A percentile compares a stretch with the other conserved stretches of the same genome.
phyloP scores from a whole-genome alignment of 129 eudicot species.

The Pseudognaphalium luteoalbum region DNA sequence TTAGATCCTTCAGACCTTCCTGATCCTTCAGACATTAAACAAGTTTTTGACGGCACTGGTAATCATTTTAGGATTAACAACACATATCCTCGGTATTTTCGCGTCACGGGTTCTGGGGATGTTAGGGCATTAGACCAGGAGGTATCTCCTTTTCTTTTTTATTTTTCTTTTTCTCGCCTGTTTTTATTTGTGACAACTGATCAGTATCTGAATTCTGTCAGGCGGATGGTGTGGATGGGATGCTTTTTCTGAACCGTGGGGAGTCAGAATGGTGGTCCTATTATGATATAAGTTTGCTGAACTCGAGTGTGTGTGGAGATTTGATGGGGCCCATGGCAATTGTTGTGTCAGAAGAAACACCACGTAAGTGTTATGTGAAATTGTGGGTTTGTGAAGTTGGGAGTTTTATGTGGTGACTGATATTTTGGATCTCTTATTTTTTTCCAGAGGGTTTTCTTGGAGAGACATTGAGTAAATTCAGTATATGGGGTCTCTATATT shows the following conservation, averaged over 20 bases:
- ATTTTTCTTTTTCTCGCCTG: not conserved
- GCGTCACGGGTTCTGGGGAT: slow-evolving; percentile 61
- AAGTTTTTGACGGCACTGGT: slow-evolving; percentile 43
- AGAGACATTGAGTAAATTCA: slow-evolving; percentile 57
- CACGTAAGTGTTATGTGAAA: slow-evolving; percentile 39
- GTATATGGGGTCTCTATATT: slow-evolving; percentile 61
- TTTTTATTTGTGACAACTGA: not conserved
- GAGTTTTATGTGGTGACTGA: not conserved
- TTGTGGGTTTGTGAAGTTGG: not conserved
- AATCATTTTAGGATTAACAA: slow-evolving; percentile 41
- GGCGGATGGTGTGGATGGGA: slow-evolving; percentile 46
- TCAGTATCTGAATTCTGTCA: slow-evolving; percentile 15
- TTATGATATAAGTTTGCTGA: slow-evolving; percentile 42
- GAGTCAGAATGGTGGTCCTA: slow-evolving; percentile 53
- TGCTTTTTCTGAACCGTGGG: slow-evolving; percentile 43
- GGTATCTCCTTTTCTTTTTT: slow-evolving; percentile 28
- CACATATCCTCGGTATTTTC: slow-evolving; percentile 51
- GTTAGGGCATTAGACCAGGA: slow-evolving; percentile 52
- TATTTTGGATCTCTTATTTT: not conserved
- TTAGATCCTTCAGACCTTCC: slow-evolving; percentile 45
- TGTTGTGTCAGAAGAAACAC: slow-evolving; percentile 59
- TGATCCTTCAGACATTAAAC: slow-evolving; percentile 35
- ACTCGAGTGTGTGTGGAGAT: slow-evolving; percentile 48
- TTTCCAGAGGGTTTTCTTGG: slow-evolving; percentile 59
- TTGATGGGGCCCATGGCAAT: slow-evolving; percentile 62